phyloP scores from a whole-genome alignment of 148 eudicot genomes.

The Rhododendron vialii region DNA sequence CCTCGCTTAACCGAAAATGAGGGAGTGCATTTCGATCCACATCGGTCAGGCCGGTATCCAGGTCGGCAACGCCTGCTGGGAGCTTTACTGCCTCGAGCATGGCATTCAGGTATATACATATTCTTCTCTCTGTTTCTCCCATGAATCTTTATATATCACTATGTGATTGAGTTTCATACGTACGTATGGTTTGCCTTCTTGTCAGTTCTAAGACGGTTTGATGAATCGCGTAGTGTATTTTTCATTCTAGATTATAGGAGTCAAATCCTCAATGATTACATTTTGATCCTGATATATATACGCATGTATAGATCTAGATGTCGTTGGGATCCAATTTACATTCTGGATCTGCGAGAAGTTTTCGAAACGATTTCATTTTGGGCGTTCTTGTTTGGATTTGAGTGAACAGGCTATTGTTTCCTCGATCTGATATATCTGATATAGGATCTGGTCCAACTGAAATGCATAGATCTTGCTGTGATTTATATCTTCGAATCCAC shows the following conservation, averaged over 20 bases:
- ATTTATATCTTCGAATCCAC: neutral
- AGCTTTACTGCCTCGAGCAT: constrained; percentile 30
- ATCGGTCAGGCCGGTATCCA: constrained; percentile 28
- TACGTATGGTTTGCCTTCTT: constrained; percentile 8
- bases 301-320: neutral
- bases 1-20: neutral
- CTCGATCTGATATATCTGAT: neutral
- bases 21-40: neutral
- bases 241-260: constrained; percentile 11
- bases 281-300: neutral
- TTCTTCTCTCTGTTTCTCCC: neutral
- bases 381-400: neutral
- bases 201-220: neutral
- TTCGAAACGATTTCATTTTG: neutral
- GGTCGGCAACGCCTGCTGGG: constrained; percentile 34
- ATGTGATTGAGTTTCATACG: constrained; percentile 13
- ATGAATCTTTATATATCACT: neutral
- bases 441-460: neutral
- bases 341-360: neutral
- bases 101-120: constrained; percentile 21
- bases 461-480: neutral
- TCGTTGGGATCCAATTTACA: neutral
- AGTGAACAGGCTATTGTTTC: neutral
- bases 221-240: constrained; percentile 13
- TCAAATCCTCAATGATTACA: neutral